These are phyloP conservation scores for Torrubiella hemipterigena DNA, from an alignment of 2,329 filamentous ascomycete species.

Conservation along the genomic window DNA sequence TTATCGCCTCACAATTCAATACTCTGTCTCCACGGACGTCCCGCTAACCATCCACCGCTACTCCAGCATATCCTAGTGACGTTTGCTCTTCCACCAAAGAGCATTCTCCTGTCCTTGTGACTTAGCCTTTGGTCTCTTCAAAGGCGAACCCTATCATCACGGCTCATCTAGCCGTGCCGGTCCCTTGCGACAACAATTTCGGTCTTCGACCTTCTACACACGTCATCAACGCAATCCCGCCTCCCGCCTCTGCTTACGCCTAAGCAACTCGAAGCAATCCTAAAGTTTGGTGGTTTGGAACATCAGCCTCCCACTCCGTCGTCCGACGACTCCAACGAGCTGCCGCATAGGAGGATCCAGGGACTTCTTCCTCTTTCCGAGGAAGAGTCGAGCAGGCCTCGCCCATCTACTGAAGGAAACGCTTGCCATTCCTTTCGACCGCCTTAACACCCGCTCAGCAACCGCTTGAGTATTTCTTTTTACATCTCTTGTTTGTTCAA, in stretches of 20 bases:
- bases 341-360: conserved; percentile 99
- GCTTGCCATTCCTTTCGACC: conserved; percentile 91
- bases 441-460: conserved; percentile 55
- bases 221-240: conserved; percentile 55
- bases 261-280: conserved; percentile 37
- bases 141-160: conserved; percentile 48
- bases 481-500: conserved; percentile 9
- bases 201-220: conserved; percentile 50
- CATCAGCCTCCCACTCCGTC: conserved; percentile 36
- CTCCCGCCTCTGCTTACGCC: conserved; percentile 37
- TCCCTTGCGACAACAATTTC: conserved; percentile 60
- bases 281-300: conserved; percentile 38
- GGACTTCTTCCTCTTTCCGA: conserved; percentile 98
- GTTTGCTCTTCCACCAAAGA: no score
- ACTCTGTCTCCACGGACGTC: no score
- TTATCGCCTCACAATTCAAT: no score
- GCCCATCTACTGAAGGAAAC: conserved; percentile 82
- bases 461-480: conserved; percentile 18
- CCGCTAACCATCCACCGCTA: no score
- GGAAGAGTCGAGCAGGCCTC: conserved; percentile 99
- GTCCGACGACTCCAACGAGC: conserved; percentile 60
- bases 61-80: no score
- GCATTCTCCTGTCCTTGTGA: no score
- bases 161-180: conserved; percentile 50
- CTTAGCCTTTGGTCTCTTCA: conserved; percentile 60